Conservation (phyloP, 345 rosid genomes). For the Isatis tinctoria region DNA sequence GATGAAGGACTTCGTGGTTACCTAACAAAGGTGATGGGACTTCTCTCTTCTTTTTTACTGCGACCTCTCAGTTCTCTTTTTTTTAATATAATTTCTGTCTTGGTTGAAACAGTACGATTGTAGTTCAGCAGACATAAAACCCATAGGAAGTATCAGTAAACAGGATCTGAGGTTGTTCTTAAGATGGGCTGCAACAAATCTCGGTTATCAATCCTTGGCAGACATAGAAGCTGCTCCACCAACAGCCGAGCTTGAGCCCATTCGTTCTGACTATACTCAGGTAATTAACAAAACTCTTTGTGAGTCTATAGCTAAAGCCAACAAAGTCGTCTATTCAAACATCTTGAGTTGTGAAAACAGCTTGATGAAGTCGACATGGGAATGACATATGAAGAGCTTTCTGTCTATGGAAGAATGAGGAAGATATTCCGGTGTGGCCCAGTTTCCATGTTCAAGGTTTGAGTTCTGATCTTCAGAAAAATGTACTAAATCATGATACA, state of each 20-base stretch:
- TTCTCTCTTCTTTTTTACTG: neutral
- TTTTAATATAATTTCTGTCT: constrained; percentile 5
- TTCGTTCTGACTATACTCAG: constrained; percentile 88
- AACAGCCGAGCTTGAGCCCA: constrained; percentile 93
- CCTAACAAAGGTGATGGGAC: constrained; percentile 67
- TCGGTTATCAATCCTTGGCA: constrained; percentile 83
- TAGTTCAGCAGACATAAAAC: constrained; percentile 95
- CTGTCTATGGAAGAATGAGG: constrained; percentile 76
- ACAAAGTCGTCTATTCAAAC: neutral
- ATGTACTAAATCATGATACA: neutral
- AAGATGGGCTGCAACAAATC: constrained; percentile 83
- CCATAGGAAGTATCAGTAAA: constrained; percentile 93
- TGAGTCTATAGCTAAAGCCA: neutral
- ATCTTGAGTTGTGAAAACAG: constrained; percentile 39
- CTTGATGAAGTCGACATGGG: constrained; percentile 90
- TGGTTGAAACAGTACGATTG: constrained; percentile 74
- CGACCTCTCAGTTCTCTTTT: neutral
- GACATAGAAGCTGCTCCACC: constrained; percentile 97
- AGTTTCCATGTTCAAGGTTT: constrained; percentile 93
- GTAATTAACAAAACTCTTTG: constrained; percentile 32
- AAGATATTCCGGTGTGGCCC: constrained; percentile 90
- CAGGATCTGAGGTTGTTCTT: constrained; percentile 79
- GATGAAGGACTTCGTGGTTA: constrained; percentile 96
- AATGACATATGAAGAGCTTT: constrained; percentile 92
- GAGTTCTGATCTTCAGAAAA: neutral